These are phyloP conservation scores for Coleophoma eucalyptorum DNA, from an alignment of 2,329 filamentous ascomycete genomes.

Conservation along the genomic window DNA sequence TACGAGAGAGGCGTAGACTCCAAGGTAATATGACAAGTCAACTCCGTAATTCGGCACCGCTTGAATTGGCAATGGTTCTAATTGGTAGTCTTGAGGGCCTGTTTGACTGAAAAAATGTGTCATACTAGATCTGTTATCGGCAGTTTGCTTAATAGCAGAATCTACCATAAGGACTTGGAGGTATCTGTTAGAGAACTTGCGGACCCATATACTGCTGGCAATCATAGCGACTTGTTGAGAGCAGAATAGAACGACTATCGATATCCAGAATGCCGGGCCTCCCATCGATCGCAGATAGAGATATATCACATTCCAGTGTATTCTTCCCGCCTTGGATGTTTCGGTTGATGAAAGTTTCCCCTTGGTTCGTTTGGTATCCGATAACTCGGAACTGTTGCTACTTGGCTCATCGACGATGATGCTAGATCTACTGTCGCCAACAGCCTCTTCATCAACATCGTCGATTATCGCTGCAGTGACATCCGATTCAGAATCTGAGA, in stretches of 20 bases:
- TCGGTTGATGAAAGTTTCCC: not conserved
- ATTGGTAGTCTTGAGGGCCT: too few relatives aligned
- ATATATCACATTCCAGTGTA: not conserved
- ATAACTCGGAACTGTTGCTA: not conserved
- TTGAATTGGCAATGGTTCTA: too few relatives aligned
- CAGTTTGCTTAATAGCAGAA: constrained; percentile 7
- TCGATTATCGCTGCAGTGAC: not conserved
- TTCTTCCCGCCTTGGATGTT: not conserved
- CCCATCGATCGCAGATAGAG: constrained; percentile 2
- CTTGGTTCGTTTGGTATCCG: not conserved
- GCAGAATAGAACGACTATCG: not conserved
- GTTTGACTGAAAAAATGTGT: too few relatives aligned
- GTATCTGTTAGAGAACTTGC: not conserved
- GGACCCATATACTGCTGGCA: constrained; percentile 1
- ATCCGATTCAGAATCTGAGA: not conserved
- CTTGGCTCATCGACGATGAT: not conserved
- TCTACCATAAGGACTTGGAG: not conserved
- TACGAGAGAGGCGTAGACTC: constrained; percentile 55
- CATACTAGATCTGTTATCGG: not conserved
- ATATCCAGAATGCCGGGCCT: not conserved
- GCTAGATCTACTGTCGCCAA: not conserved
- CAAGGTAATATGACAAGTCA: constrained; percentile 55
- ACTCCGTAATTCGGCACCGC: too few relatives aligned
- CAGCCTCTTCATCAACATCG: not conserved
- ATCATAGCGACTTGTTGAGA: constrained; percentile 1